Evolutionary conservation across 768 basidiomycete species (phyloP).

Genomic region (Asterophora parasitica): DNA sequence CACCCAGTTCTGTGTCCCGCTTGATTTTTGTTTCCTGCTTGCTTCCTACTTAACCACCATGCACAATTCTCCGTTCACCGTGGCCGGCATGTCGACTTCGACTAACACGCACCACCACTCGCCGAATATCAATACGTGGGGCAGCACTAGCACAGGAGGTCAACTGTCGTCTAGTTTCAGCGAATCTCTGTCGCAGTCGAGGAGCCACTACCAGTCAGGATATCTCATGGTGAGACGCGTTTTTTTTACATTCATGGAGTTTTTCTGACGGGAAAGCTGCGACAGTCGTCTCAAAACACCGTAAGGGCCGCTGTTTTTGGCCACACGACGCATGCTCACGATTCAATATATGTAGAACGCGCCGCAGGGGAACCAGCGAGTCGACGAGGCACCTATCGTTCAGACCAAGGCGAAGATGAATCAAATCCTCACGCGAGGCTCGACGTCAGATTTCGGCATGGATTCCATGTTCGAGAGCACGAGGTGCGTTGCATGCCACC

Average conservation of each 20-base stretch:
- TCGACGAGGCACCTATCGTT: constrained; percentile 71
- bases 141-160: constrained; percentile 35
- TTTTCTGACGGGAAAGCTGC: background rate
- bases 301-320: constrained; percentile 28
- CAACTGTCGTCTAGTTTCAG: constrained; percentile 48
- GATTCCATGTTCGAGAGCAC: constrained; percentile 83
- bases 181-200: constrained; percentile 67
- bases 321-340: background rate
- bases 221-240: constrained; percentile 64
- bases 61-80: constrained; percentile 45
- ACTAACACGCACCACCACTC: constrained; percentile 41
- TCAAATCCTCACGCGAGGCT: constrained; percentile 56
- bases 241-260: background rate
- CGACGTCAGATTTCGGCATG: constrained; percentile 71
- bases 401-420: constrained; percentile 81
- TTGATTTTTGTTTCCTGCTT: no score
- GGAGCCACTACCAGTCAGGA: constrained; percentile 76
- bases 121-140: constrained; percentile 50
- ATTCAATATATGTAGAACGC: constrained; percentile 26
- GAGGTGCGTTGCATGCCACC: constrained; percentile 32
- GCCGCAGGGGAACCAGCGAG: constrained; percentile 55
- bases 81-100: constrained; percentile 58
- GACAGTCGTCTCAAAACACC: constrained; percentile 49
- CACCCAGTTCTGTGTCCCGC: no score
- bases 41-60: constrained; percentile 25